Percentiles rank a stretch among this genome's conserved stretches.
Conservation (phyloP, 371 early-diverging fungal species). For the Lichtheimia ornata region DNA sequence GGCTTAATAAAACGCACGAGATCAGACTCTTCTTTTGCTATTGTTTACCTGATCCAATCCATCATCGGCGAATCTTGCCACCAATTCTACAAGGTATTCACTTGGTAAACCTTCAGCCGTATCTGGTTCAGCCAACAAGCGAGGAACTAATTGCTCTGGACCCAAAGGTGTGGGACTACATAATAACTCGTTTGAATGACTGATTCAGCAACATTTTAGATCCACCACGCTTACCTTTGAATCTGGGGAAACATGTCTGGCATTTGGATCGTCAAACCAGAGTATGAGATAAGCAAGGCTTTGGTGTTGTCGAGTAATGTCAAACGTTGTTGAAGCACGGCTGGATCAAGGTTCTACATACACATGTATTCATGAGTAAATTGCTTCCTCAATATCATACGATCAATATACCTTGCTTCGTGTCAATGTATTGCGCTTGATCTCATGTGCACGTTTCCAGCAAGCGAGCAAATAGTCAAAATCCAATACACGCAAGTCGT, state of each 20-base stretch:
- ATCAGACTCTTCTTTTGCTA: too few species aligned
- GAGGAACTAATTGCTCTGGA: constrained; percentile 36
- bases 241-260: constrained; percentile 89
- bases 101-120: constrained; percentile 46
- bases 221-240: constrained; percentile 45
- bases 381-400: neutral
- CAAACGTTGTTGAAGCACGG: constrained; percentile 61
- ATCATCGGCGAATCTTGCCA: constrained; percentile 58
- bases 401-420: constrained; percentile 52
- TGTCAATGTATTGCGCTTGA: constrained; percentile 47
- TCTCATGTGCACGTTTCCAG: constrained; percentile 71
- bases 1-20: neutral
- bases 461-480: constrained; percentile 81
- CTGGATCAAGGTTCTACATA: constrained; percentile 60
- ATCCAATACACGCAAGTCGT: constrained; percentile 42
- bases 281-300: constrained; percentile 76
- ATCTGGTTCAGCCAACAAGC: constrained; percentile 51
- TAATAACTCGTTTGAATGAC: constrained; percentile 24
- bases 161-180: constrained; percentile 32
- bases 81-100: constrained; percentile 55
- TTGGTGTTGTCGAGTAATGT: constrained; percentile 55
- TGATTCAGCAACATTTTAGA: constrained; percentile 8
- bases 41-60: constrained; percentile 57
- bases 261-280: constrained; percentile 81
- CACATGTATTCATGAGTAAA: constrained; percentile 2